These are phyloP conservation scores for Teunomyces barrocoloradensis DNA, from an alignment of 805 yeast genomes.

Conservation along the genomic window DNA sequence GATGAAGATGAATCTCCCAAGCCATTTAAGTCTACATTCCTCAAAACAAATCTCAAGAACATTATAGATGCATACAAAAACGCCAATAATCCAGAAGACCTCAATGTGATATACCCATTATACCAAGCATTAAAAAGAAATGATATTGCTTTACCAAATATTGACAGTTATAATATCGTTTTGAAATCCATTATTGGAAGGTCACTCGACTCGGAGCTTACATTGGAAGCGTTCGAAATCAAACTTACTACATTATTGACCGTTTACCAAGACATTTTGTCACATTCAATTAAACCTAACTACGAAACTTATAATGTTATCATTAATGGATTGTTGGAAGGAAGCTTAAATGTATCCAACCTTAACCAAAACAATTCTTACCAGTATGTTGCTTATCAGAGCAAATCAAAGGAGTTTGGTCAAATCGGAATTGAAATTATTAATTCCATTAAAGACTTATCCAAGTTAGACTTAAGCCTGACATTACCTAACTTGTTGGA, in stretches of 20 bases:
- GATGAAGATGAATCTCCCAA: background rate
- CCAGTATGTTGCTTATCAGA: constrained; percentile 3
- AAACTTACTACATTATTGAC: constrained; percentile 61
- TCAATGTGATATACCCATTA: constrained; percentile 36
- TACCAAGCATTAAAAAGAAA: constrained; percentile 42
- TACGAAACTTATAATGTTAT: constrained; percentile 49
- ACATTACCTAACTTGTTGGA: constrained; percentile 37
- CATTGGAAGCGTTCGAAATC: constrained; percentile 47
- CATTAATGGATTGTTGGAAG: constrained; percentile 49
- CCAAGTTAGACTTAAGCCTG: constrained; percentile 28
- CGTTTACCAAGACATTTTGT: constrained; percentile 64
- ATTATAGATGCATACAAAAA: constrained; percentile 18
- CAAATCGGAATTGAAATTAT: constrained; percentile 45
- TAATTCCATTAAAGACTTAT: constrained; percentile 42
- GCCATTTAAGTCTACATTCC: constrained; percentile 17
- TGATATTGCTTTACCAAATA: constrained; percentile 43
- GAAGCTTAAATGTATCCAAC: constrained; percentile 30
- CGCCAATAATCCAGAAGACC: constrained; percentile 18
- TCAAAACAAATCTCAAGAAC: constrained; percentile 17
- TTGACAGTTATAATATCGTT: constrained; percentile 52
- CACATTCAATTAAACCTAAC: constrained; percentile 50
- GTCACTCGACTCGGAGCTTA: constrained; percentile 33
- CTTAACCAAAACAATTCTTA: constrained; percentile 3
- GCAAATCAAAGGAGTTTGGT: constrained; percentile 45
- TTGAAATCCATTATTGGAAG: constrained; percentile 54